Evolutionary conservation across 345 rosid genomes (phyloP), one percentile per base, ranked within the genome.

Genomic region (Dimocarpus longan): DNA sequence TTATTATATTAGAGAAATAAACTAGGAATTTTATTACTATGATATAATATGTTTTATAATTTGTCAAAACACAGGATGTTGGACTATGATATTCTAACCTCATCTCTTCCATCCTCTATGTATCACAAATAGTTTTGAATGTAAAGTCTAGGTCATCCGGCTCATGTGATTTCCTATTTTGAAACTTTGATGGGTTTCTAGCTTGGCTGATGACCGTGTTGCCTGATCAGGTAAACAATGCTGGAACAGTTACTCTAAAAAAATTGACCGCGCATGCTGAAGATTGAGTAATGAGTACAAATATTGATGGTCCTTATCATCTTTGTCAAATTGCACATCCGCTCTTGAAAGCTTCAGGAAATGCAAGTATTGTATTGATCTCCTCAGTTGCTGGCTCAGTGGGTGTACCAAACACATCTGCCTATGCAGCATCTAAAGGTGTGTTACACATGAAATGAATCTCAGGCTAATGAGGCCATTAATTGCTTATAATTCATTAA

Each of bases 291-390:
- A n/a, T n/a, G n/a, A n/a, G 82, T 63, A 88, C 85, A 8, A 92
- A 91, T 65, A 21, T 91, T 21, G 90, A 92, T 71, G 82, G 89
- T 80, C 83, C 89, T 60, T 92, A 60, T 66, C 92, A 89, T 87
- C 43, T 90, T 5, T 85, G 83, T 77, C 92, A 90, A 75, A 84
- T 91, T 76, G 83, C 93, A 54, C 85, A 90, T 78, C 92, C 93
- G 1, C 39, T 83, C 15, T 73, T 88, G 46, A 90, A 89, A 78
- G 84, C 85, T 60, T 85, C 93, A 10, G 90, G 87, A 76, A 24
- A 80, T 81, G 93, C 89, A 48, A 89, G 74, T 68, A 83, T 90
- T 5, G 87, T 92, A 21, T 89, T 90, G 57, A 83, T 92, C 8
- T 89, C 92, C 54, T 87, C 90, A 37, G 72, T 76, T n/a, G 74